These are phyloP conservation scores for Guyanaporus albipodus DNA, from an alignment of 768 basidiomycete species.

Conservation along the genomic window DNA sequence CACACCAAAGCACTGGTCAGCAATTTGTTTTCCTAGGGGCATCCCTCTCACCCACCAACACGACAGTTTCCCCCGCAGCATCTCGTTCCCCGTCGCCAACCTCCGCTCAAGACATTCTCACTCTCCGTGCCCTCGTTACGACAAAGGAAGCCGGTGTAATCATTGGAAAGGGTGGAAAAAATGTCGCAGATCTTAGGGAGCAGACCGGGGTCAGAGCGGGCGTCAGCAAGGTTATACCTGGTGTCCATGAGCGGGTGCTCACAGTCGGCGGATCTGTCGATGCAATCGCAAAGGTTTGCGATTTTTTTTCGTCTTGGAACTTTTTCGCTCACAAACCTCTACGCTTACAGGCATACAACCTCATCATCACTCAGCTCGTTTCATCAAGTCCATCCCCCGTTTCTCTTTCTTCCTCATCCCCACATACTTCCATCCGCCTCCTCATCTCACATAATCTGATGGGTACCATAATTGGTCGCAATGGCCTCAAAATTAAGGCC, in stretches of 20 bases:
- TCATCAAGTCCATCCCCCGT: slow-evolving; percentile 69
- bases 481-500: slow-evolving; percentile 96
- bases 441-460: slow-evolving; percentile 99
- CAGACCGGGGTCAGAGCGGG: slow-evolving; percentile 97
- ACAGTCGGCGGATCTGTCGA: slow-evolving; percentile 91
- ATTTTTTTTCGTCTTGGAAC: background rate
- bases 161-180: slow-evolving; percentile 95
- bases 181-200: slow-evolving; percentile 94
- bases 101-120: slow-evolving; percentile 68
- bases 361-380: slow-evolving; percentile 90
- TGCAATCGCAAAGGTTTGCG: slow-evolving; percentile 79
- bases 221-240: slow-evolving; percentile 96
- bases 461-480: slow-evolving; percentile 97
- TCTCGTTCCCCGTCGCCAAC: slow-evolving; percentile 73
- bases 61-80: slow-evolving; percentile 51
- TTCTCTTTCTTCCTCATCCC: slow-evolving; percentile 59
- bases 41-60: background rate
- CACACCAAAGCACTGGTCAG: slow-evolving; percentile 53
- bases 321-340: slow-evolving; percentile 11
- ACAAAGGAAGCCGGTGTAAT: slow-evolving; percentile 98
- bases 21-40: slow-evolving; percentile 16
- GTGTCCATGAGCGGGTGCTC: slow-evolving; percentile 97
- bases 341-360: slow-evolving; percentile 75
- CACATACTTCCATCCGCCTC: slow-evolving; percentile 89
- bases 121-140: slow-evolving; percentile 91